Conservation (phyloP, 1,284 basidiomycete species). For the Pyrrhoderma noxium region DNA sequence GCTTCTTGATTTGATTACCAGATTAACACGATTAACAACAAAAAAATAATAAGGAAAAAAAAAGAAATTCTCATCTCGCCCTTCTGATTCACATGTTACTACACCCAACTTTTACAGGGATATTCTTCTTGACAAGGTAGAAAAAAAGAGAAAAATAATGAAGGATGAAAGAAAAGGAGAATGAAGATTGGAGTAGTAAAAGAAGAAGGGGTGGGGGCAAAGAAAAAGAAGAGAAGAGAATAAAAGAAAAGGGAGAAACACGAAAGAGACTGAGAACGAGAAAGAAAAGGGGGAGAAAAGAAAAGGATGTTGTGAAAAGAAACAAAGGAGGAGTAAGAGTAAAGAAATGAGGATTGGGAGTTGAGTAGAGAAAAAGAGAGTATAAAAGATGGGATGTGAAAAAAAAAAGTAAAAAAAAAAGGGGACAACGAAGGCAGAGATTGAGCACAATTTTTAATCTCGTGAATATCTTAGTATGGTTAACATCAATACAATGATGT, state of each 20-base stretch:
- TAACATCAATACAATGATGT: conserved; percentile 22
- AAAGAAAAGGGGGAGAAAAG: conserved; percentile 22
- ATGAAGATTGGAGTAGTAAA: too few relatives aligned
- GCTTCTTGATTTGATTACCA: too few relatives aligned
- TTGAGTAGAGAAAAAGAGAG: conserved; percentile 5
- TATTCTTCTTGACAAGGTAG: conserved; percentile 13
- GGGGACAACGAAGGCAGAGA: conserved; percentile 10
- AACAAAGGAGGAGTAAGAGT: conserved; percentile 15
- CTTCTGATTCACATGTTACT: too few relatives aligned
- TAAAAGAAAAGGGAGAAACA: conserved; percentile 11
- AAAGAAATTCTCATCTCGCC: too few relatives aligned
- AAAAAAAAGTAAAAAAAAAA: conserved; percentile 14
- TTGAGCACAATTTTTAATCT: conserved; percentile 19
- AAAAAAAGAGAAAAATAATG: too few relatives aligned
- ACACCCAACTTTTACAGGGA: conserved; percentile 10
- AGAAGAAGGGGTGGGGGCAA: not conserved
- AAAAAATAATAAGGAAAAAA: too few relatives aligned
- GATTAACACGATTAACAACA: too few relatives aligned
- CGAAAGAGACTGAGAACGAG: conserved; percentile 16
- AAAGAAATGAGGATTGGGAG: conserved; percentile 7
- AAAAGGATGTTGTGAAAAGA: conserved; percentile 23
- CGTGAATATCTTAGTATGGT: conserved; percentile 19
- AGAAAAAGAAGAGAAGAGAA: not conserved
- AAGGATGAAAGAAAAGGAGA: too few relatives aligned
- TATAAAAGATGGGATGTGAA: conserved; percentile 9